phyloP scores from a whole-genome alignment of 164 flowering plant genomes.

The Berberis vulgaris region DNA sequence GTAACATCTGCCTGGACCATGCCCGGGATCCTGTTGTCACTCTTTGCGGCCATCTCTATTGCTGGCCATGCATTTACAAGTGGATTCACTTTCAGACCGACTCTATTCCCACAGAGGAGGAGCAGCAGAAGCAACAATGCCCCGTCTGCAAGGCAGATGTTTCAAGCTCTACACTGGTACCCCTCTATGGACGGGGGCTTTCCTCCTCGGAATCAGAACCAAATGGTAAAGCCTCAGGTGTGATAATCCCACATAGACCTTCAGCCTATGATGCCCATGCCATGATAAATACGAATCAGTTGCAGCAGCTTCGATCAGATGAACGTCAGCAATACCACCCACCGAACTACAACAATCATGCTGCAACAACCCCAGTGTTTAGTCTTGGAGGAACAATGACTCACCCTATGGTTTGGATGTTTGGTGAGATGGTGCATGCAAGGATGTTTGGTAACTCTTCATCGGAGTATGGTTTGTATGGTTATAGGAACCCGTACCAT shows the following conservation, averaged over 20 bases:
- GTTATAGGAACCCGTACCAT: conserved; percentile 26
- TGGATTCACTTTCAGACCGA: conserved; percentile 49
- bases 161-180: conserved; percentile 37
- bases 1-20: conserved; percentile 76
- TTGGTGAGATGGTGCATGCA: conserved; percentile 46
- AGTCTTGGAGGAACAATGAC: conserved; percentile 8
- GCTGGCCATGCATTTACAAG: conserved; percentile 90
- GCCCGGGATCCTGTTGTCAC: conserved; percentile 83
- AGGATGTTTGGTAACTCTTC: conserved; percentile 39
- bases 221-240: conserved; percentile 16
- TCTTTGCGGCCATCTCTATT: conserved; percentile 78
- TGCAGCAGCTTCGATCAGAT: conserved; percentile 4
- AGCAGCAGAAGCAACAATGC: conserved; percentile 30
- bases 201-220: conserved; percentile 20
- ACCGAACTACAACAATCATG: neutral
- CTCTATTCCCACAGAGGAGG: conserved; percentile 21
- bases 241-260: conserved; percentile 41
- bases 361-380: conserved; percentile 10
- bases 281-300: conserved; percentile 3
- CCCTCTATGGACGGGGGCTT: conserved; percentile 52
- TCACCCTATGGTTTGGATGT: conserved; percentile 34
- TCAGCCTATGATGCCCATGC: conserved; percentile 18
- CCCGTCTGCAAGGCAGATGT: conserved; percentile 59
- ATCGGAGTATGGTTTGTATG: conserved; percentile 17
- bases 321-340: conserved; percentile 25